phyloP scores from a whole-genome alignment of 805 yeast genomes.

The Pichia gijzeniarum region DNA sequence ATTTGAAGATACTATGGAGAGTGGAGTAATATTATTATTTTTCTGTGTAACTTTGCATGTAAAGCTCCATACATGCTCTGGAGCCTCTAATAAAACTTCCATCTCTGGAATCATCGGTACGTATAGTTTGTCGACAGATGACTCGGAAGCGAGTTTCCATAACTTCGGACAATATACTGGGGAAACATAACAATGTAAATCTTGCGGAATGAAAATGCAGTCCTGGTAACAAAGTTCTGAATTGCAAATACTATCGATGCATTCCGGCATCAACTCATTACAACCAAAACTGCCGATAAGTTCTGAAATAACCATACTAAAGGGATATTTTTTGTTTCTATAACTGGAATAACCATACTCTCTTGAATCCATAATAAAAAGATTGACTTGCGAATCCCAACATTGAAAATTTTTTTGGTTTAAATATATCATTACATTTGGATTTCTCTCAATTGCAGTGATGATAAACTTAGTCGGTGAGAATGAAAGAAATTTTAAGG shows the following conservation, averaged over 20 bases:
- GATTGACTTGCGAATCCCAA: conserved; percentile 49
- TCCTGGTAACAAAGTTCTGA: conserved; percentile 27
- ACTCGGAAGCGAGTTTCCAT: conserved; percentile 29
- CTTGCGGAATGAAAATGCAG: conserved; percentile 59
- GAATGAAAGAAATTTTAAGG: conserved; percentile 31
- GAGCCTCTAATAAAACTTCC: conserved; percentile 39
- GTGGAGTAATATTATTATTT: background rate
- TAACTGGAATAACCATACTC: conserved; percentile 31
- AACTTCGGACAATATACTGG: conserved; percentile 61
- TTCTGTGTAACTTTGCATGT: background rate
- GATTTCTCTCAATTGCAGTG: conserved; percentile 68
- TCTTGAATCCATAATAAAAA: conserved; percentile 57
- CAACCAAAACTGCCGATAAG: conserved; percentile 89
- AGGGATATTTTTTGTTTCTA: conserved; percentile 20
- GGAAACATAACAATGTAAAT: conserved; percentile 52
- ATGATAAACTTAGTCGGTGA: conserved; percentile 28
- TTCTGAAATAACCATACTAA: conserved; percentile 61
- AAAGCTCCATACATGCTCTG: conserved; percentile 47
- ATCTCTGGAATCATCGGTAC: conserved; percentile 29
- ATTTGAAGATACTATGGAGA: conserved; percentile 6
- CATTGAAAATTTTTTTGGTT: conserved; percentile 39
- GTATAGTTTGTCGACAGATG: conserved; percentile 22
- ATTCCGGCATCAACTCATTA: conserved; percentile 85
- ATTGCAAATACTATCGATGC: conserved; percentile 42
- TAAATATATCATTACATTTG: conserved; percentile 48